Base-by-base conservation (phyloP, 345 rosid genomes). In the Moringa oleifera region DNA sequence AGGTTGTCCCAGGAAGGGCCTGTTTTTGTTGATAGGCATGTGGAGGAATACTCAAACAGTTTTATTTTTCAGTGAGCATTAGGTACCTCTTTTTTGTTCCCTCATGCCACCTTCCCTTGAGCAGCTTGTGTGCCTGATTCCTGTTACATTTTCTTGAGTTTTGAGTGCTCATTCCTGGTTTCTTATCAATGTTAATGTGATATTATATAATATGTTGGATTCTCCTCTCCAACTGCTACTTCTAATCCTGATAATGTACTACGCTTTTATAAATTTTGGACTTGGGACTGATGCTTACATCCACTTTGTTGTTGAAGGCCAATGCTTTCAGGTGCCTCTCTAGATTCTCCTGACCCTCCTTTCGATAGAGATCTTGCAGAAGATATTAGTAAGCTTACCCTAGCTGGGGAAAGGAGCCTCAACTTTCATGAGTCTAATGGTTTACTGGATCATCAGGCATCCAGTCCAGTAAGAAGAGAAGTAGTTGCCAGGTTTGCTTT, bases 401-500 rank as follows among this genome's bases (percentile, higher is more conserved):
- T 7, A 41, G 13, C 17, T 41, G 47, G 47, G 12, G 47, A 41
- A 41, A 41, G 47, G 12, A 41, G 47, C 47, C 63, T 73, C 71
- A 64, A 66, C 51, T 67, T 55, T 53, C 74, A 74, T 11, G 80
- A 79, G 53, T 67, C 75, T 13, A 76, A 63, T 54, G 73, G 56
- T 17, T 64, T 70, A 51, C 62, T 62, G 50, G 78, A n/a, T n/a
- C n/a, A 79, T 41, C 81, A 71, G 59, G 18, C 23, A 9, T 72
- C 76, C 51, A 81, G 83, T 67, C 78, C 83, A 62, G 59, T 69
- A 57, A 78, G 77, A 71, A 76, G 75, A 69, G 81, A 81, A 25
- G 61, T 76, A 28, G 66, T 70, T 57, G 72, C 60, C 81, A 79
- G 83, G 83, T 79, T 71, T 20, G 23, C 2, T 53, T 53, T 59